Evolutionary conservation across 495 filamentous ascomycete genomes (phyloP).

Genomic region (Trichoderma reesei): DNA sequence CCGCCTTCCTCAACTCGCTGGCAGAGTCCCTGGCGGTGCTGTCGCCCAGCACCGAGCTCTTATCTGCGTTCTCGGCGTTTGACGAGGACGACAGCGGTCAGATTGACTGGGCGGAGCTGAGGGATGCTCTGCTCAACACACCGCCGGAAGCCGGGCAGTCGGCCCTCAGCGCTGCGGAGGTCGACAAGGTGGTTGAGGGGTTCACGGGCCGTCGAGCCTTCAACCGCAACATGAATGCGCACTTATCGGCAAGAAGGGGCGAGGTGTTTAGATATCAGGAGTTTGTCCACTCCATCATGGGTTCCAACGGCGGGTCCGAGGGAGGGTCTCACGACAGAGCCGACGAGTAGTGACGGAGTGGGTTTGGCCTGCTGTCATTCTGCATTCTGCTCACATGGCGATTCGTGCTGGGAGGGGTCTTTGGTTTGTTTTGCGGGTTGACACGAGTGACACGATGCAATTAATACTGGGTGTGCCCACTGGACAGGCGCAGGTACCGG

Average conservation of each 20-base stretch:
- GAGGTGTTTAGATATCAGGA: constrained; percentile 75
- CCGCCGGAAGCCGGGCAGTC: constrained; percentile 62
- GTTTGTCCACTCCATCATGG: constrained; percentile 55
- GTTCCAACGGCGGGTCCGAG: constrained; percentile 31
- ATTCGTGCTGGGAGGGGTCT: background rate
- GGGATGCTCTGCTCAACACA: constrained; percentile 74
- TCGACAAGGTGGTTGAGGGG: constrained; percentile 72
- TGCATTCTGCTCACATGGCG: background rate
- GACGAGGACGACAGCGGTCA: constrained; percentile 93
- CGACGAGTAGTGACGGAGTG: constrained; percentile 17
- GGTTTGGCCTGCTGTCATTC: background rate
- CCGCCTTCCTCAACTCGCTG: constrained; percentile 71
- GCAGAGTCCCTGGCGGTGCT: constrained; percentile 61
- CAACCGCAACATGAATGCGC: constrained; percentile 40
- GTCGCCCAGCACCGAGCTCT: constrained; percentile 63
- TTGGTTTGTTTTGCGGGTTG: background rate
- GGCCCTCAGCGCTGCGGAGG: constrained; percentile 59
- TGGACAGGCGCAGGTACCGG: background rate
- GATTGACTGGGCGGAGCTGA: constrained; percentile 71
- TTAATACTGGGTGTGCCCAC: background rate
- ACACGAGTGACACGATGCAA: constrained; percentile 3
- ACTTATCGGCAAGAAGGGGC: constrained; percentile 40
- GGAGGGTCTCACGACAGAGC: constrained; percentile 24
- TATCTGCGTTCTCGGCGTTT: constrained; percentile 85
- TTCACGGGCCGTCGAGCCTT: constrained; percentile 79